Percentiles rank a stretch among this genome's conserved stretches.
Evolutionary conservation across 768 basidiomycete species (phyloP).

Genomic region (Tulasnella calospora): DNA sequence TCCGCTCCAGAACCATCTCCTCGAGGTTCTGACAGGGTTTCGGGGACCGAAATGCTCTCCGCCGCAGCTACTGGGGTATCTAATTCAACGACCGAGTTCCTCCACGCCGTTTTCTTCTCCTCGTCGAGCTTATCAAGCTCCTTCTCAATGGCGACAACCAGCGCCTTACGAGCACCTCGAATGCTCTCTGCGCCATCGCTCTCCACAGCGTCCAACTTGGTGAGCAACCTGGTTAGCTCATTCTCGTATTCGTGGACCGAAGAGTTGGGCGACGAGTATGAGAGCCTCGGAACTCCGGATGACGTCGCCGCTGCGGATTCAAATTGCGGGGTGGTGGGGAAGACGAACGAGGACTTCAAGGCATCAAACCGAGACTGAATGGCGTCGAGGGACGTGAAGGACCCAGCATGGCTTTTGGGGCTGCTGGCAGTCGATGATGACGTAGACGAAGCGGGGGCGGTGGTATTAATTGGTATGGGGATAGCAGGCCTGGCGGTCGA

Average conservation of each 20-base stretch:
- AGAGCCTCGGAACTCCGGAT: slow-evolving; percentile 42
- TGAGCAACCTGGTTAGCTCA: slow-evolving; percentile 56
- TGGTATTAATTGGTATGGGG: background rate
- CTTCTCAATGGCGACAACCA: no score
- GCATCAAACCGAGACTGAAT: slow-evolving; percentile 45
- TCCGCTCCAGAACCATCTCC: no score
- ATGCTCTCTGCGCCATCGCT: slow-evolving; percentile 36
- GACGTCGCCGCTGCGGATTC: slow-evolving; percentile 20
- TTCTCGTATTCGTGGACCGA: slow-evolving; percentile 58
- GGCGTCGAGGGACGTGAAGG: slow-evolving; percentile 43
- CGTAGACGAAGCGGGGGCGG: background rate
- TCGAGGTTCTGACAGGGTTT: no score
- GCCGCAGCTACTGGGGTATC: no score
- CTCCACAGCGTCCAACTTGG: slow-evolving; percentile 62
- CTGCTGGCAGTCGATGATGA: background rate
- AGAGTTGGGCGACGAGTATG: slow-evolving; percentile 58
- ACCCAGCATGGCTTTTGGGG: background rate
- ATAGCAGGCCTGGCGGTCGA: background rate
- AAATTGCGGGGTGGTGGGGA: slow-evolving; percentile 49
- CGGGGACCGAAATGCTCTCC: no score
- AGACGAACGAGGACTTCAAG: slow-evolving; percentile 43
- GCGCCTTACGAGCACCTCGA: no score
- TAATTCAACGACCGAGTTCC: no score
- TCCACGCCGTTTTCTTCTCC: no score
- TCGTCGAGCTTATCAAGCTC: no score